Conservation (phyloP, 2,329 filamentous ascomycete genomes). For the Tolypocladium paradoxum region DNA sequence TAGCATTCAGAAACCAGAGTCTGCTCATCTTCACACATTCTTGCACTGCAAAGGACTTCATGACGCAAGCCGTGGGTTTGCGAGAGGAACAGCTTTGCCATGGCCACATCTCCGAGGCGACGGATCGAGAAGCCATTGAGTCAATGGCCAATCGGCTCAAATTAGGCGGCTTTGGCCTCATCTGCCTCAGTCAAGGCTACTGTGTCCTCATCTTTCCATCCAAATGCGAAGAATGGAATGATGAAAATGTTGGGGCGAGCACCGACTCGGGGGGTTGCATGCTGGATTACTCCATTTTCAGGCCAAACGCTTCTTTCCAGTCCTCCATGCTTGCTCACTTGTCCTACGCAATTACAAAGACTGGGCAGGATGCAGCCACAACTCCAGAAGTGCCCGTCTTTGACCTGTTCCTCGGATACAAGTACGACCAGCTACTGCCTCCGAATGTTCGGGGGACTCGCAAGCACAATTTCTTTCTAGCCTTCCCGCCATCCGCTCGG, state of each 20-base stretch:
- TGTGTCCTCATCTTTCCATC: conserved; percentile 30
- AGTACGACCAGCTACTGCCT: conserved; percentile 20
- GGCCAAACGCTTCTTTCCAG: conserved; percentile 11
- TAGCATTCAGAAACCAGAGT: conserved; percentile 11
- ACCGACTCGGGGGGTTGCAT: not conserved
- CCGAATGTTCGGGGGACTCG: conserved; percentile 4
- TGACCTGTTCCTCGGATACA: conserved; percentile 18
- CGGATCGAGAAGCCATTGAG: conserved; percentile 10
- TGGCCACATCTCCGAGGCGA: conserved; percentile 10
- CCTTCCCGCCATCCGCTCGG: conserved; percentile 31
- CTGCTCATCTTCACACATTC: conserved; percentile 22
- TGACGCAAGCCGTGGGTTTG: conserved; percentile 5
- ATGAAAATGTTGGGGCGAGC: conserved; percentile 8
- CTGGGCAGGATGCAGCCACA: not conserved
- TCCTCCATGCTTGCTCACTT: conserved; percentile 15
- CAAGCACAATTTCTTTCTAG: conserved; percentile 31
- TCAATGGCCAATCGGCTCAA: conserved; percentile 22
- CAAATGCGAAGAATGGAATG: conserved; percentile 23
- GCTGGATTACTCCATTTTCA: conserved; percentile 29
- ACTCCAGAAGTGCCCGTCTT: conserved; percentile 11
- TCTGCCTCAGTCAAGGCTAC: conserved; percentile 18
- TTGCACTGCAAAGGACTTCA: conserved; percentile 22
- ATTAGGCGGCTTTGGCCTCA: conserved; percentile 23
- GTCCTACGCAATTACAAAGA: not conserved
- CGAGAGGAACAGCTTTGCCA: conserved; percentile 8